Base-by-base conservation (phyloP, 208 protist genomes). In the Leishmania arabica region DNA sequence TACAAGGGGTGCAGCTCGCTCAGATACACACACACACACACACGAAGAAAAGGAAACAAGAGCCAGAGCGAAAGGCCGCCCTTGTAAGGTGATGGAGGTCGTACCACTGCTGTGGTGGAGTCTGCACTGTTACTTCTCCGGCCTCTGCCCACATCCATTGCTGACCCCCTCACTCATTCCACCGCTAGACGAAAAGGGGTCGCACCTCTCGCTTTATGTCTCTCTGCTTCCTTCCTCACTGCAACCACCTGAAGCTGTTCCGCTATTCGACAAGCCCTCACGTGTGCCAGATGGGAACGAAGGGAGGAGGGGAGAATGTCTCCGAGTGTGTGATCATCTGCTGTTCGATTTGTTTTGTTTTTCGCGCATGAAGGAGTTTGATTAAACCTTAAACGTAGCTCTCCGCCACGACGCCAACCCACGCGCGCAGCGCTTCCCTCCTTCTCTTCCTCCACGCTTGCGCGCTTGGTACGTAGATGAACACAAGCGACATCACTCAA, bases 351-450 rank as follows among this genome's bases (percentile, higher is more conserved):
- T 71, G 45, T 80, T 71, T 70, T 72, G 2, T 51, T 79, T 3
- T 49, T 80, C 66, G 19, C 58, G 27, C 27, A 54, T 65, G n/a
- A 60, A 69, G 37, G 34, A 78, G 24, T n/a, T 60, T 60, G 24
- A 24, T 80, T 69, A 69, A n/a, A 72, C 34, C 37, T 73, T 73
- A 73, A 73, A 73, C 68, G 68, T 53, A 53, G 68, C 24, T 73
- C 45, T 31, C 68, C 66, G 62, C 45, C 79, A 49, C 80, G 42
- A 84, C 45, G 24, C 37, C 40, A 73, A 19, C 62, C 31, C 40
- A 73, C 68, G 11, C 45, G 9, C 42, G 8, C 45, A 47, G 40
- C 45, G 24, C 27, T 1, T 31, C 56, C 56, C 15, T 6, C 56
- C 51, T 21, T 5, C 40, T 53, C 45, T 19, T 53, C 3, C 45